These are phyloP conservation scores for Emergomyces orientalis DNA, from an alignment of 2,329 filamentous ascomycete species.

Conservation along the genomic window DNA sequence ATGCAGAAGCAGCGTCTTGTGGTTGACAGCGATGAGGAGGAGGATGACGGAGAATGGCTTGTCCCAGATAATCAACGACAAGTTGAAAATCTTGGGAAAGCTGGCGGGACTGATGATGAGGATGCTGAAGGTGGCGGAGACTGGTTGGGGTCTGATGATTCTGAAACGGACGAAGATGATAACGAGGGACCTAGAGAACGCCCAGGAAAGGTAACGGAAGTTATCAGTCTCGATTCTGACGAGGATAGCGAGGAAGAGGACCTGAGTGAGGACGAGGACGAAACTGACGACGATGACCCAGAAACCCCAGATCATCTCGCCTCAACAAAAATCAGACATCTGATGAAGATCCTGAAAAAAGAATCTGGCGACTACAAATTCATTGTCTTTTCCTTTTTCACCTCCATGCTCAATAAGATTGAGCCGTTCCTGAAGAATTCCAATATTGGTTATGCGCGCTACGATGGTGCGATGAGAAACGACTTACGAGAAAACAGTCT, in stretches of 20 bases:
- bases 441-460: constrained; percentile 71
- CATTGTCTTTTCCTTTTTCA: constrained; percentile 98
- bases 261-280: constrained; percentile 30
- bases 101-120: constrained; percentile 79
- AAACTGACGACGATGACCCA: constrained; percentile 28
- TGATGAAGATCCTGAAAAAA: constrained; percentile 68
- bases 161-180: constrained; percentile 38
- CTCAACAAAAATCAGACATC: constrained; percentile 85
- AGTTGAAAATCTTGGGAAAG: constrained; percentile 56
- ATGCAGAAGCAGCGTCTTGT: constrained; percentile 35
- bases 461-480: constrained; percentile 92
- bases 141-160: constrained; percentile 64
- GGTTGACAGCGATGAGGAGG: constrained; percentile 47
- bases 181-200: constrained; percentile 15
- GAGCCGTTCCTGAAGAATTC: constrained; percentile 77
- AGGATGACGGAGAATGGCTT: constrained; percentile 68
- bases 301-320: constrained; percentile 37
- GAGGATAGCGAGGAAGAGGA: constrained; percentile 21
- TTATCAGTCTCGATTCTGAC: constrained; percentile 17
- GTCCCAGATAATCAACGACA: constrained; percentile 59
- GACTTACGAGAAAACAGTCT: constrained; percentile 84
- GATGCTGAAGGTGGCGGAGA: constrained; percentile 81
- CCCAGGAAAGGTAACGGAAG: constrained; percentile 29
- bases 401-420: constrained; percentile 92
- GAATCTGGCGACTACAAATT: constrained; percentile 84